Conservation (phyloP, 2,329 filamentous ascomycete genomes). For the Sclerotiophoma versabilis region DNA sequence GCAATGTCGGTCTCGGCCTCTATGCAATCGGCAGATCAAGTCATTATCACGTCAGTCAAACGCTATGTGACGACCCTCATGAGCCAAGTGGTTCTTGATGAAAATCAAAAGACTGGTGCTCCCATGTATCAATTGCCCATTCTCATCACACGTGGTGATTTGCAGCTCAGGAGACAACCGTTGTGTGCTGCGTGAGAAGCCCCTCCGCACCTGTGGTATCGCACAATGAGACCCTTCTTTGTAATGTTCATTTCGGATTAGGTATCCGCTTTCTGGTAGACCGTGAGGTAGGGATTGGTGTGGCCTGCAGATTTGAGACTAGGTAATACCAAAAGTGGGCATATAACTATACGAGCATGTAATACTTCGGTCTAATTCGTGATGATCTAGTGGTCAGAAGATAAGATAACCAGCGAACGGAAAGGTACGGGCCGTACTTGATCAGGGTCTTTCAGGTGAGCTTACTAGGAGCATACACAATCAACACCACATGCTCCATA, state of each 20-base stretch:
- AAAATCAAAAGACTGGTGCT: background rate
- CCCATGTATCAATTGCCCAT: background rate
- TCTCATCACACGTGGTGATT: background rate
- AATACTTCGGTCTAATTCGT: background rate
- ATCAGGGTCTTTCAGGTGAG: too few species aligned
- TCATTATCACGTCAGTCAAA: slow-evolving; percentile 12
- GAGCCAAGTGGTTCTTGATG: background rate
- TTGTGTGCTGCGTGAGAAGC: background rate
- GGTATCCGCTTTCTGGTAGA: background rate
- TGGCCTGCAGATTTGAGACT: background rate
- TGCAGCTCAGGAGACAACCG: background rate
- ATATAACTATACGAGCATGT: background rate
- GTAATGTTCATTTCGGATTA: background rate
- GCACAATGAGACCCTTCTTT: background rate
- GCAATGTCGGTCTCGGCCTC: slow-evolving; percentile 16
- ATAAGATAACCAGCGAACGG: too few species aligned
- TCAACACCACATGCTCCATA: too few species aligned
- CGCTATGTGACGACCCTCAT: background rate
- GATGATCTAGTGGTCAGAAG: too few species aligned
- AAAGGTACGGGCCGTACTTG: too few species aligned
- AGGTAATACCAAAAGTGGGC: background rate
- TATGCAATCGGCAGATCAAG: slow-evolving; percentile 1
- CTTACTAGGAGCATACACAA: too few species aligned
- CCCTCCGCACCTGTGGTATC: background rate
- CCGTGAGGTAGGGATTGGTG: background rate